Evolutionary conservation across 345 rosid species (phyloP).

Genomic region (Trapa bicornis): DNA sequence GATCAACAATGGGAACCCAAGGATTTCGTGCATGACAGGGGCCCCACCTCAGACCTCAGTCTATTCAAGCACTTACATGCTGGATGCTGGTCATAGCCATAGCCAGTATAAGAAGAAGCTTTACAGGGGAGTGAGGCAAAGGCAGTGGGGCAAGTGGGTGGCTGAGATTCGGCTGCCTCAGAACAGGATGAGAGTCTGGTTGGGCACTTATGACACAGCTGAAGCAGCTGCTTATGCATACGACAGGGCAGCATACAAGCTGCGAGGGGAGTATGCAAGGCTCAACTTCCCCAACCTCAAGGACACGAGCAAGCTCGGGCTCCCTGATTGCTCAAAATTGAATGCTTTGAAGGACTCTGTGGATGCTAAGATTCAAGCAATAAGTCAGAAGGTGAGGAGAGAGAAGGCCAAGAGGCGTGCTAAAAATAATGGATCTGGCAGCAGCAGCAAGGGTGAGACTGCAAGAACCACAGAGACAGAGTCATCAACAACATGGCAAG

Average conservation of each 20-base stretch:
- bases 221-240: conserved; percentile 94
- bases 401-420: conserved; percentile 48
- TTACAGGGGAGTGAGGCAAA: conserved; percentile 97
- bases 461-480: conserved; percentile 16
- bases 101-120: conserved; percentile 52
- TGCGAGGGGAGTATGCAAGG: conserved; percentile 85
- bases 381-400: conserved; percentile 62
- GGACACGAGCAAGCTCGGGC: conserved; percentile 47
- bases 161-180: conserved; percentile 94
- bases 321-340: conserved; percentile 42
- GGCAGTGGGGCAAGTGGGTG: conserved; percentile 99
- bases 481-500: conserved; percentile 24
- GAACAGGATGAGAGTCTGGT: conserved; percentile 91
- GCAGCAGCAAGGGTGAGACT: conserved; percentile 5
- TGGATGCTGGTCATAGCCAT: not conserved
- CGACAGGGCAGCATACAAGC: conserved; percentile 94
- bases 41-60: conserved; percentile 24
- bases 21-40: conserved; percentile 4
- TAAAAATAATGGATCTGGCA: conserved; percentile 16
- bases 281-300: conserved; percentile 73
- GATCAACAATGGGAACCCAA: conserved; percentile 2
- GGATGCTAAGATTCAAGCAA: conserved; percentile 82
- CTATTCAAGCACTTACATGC: conserved; percentile 10
- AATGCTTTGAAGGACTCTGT: conserved; percentile 53
- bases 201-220: conserved; percentile 89